Evolutionary conservation across 108 stramenopile genomes (phyloP), one percentile per base, ranked within the genome.

Genomic region (Fistulifera pelliculosa): DNA sequence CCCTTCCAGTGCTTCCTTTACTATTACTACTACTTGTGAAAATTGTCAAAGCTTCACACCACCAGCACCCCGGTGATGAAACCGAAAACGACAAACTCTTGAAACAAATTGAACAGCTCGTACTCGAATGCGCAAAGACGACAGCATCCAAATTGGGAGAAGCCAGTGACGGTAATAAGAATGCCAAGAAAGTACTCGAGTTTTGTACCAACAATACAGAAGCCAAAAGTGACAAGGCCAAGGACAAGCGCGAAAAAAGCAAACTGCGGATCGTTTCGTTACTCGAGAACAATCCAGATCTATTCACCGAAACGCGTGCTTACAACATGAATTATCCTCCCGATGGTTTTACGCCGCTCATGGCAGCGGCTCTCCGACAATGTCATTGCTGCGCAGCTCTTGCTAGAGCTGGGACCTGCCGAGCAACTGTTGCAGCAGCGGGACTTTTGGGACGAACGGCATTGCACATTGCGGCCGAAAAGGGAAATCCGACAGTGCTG

Each of bases 341-440:
- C 5, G 90, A 92, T 69, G 90, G 90, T 31, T 79, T 52, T 52
- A 92, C 83, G n/a, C 64, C 78, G 11, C 50, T 92, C 14, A 77
- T 81, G 71, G 80, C 79, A 4, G 67, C 81, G 21, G 80, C 81
- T 35, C 41, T 60, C 63, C 2, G 60, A 59, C 27, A 28, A 71
- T 19, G 31, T 65, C 7, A 15, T 22, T 15, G 73, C 73, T 12
- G 67, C 68, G 8, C 31, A 57, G 18, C 41, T 79, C 17, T 24
- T 73, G 24, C 28, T 71, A 45, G 63, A 73, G 11, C 8, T 47
- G 0, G 71, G 47, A 15, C 25, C 45, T n/a, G 49, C 5, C 22
- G 15, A 28, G 16, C 22, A 44, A 17, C 28, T 38, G 14, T 31
- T 49, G 13, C 13, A 35, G 4, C 53, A 79, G 19, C 47, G 66